A percentile compares a stretch with the other conserved stretches of the same genome.
phyloP scores from a whole-genome alignment of 75 land plant genomes.

The Pinus albicaulis region DNA sequence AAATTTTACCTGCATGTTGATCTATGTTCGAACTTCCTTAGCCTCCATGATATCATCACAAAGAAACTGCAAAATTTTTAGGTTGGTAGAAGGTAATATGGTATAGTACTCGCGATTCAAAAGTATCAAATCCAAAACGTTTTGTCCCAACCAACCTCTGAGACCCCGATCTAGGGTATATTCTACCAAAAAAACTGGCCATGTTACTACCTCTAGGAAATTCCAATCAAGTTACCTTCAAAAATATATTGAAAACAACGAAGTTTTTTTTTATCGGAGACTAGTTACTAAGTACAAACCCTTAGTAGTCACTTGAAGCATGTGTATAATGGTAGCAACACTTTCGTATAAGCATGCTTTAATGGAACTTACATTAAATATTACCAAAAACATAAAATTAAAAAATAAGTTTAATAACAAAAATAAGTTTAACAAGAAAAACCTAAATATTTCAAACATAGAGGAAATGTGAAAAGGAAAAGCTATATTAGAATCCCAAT shows the following conservation, averaged over 20 bases:
- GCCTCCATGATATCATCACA: constrained; percentile 78
- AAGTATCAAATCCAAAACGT: constrained; percentile 24
- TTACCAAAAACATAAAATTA: no score
- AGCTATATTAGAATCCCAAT: no score
- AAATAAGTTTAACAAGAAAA: no score
- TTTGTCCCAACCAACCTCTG: constrained; percentile 24
- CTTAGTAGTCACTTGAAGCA: background rate
- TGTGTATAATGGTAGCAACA: background rate
- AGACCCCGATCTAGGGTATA: constrained; percentile 47
- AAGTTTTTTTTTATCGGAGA: background rate
- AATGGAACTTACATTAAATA: background rate
- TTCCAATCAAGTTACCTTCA: constrained; percentile 76
- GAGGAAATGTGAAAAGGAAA: no score
- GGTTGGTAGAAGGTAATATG: constrained; percentile 42
- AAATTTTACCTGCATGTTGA: constrained; percentile 43
- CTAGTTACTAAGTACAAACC: background rate
- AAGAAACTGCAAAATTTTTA: constrained; percentile 63
- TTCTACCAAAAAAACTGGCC: constrained; percentile 65
- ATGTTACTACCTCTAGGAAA: constrained; percentile 71
- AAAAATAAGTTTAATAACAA: no score
- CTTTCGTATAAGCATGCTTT: background rate
- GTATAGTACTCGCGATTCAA: constrained; percentile 51
- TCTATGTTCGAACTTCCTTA: constrained; percentile 66
- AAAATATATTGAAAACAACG: background rate
- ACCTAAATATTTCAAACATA: no score